phyloP scores from a whole-genome alignment of 495 filamentous ascomycete genomes.

The Haplographium delicatum region DNA sequence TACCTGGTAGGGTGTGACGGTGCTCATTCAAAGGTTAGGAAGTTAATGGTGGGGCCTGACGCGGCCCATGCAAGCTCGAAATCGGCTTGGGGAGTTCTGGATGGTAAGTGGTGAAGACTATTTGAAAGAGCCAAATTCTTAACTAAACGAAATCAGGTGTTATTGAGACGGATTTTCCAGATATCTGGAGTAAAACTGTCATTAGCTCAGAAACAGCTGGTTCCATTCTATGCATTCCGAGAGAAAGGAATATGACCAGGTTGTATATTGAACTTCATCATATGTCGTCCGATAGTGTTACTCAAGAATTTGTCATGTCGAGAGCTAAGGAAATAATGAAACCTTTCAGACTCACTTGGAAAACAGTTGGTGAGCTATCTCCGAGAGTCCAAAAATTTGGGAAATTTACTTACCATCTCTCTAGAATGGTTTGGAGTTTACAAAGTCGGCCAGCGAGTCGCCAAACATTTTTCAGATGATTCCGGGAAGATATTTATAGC shows the following conservation, averaged over 20 bases:
- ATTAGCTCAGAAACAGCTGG: constrained; percentile 51
- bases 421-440: constrained; percentile 59
- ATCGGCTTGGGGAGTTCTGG: constrained; percentile 81
- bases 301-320: constrained; percentile 60
- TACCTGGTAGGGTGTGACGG: constrained; percentile 74
- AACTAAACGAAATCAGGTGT: no score
- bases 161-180: constrained; percentile 64
- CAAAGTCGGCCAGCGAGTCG: constrained; percentile 58
- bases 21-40: constrained; percentile 64
- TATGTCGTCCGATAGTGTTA: constrained; percentile 26
- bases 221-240: constrained; percentile 58
- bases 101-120: no score
- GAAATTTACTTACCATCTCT: no score
- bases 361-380: constrained; percentile 48
- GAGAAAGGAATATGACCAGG: constrained; percentile 53
- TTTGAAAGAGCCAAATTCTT: no score
- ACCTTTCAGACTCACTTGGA: constrained; percentile 51
- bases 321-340: constrained; percentile 44
- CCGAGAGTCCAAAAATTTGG: constrained; percentile 22
- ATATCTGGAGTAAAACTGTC: constrained; percentile 56
- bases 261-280: constrained; percentile 57
- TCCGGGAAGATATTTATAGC: constrained; percentile 55
- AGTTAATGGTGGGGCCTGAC: constrained; percentile 53
- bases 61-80: constrained; percentile 71
- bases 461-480: constrained; percentile 44